A percentile compares a stretch with the other conserved stretches of the same genome.
Evolutionary conservation across 2,329 filamentous ascomycete species (phyloP).

Genomic region (Chalaropsis ovoidea): DNA sequence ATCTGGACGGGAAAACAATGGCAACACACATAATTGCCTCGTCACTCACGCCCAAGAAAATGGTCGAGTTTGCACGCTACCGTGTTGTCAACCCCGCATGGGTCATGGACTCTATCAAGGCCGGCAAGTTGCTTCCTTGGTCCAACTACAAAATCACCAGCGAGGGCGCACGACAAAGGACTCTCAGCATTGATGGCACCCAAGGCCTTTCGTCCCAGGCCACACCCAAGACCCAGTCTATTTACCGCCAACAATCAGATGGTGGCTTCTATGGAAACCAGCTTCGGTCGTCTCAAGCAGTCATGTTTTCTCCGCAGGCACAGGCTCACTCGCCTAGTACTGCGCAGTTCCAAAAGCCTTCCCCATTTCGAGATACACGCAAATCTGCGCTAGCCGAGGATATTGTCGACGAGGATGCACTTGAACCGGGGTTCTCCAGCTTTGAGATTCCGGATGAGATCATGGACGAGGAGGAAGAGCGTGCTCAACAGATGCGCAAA

Average conservation of each 20-base stretch:
- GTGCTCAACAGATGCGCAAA: neutral
- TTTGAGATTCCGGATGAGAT: slow-evolving; percentile 20
- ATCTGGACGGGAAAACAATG: slow-evolving; percentile 85
- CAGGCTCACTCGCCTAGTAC: neutral
- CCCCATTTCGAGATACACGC: neutral
- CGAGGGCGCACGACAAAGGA: slow-evolving; percentile 71
- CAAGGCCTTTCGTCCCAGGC: slow-evolving; percentile 56
- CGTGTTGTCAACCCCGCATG: slow-evolving; percentile 90
- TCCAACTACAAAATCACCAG: slow-evolving; percentile 72
- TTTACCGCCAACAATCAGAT: slow-evolving; percentile 73
- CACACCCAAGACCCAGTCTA: slow-evolving; percentile 45
- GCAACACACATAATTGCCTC: slow-evolving; percentile 95
- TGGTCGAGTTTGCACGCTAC: slow-evolving; percentile 75
- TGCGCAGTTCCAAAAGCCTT: slow-evolving; percentile 18
- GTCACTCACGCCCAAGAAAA: slow-evolving; percentile 82
- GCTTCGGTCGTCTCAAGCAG: slow-evolving; percentile 37
- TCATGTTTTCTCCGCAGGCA: neutral
- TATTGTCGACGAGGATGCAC: slow-evolving; percentile 24
- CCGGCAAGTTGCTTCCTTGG: slow-evolving; percentile 78
- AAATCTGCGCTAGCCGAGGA: slow-evolving; percentile 19
- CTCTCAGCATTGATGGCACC: slow-evolving; percentile 49
- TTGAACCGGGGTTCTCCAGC: slow-evolving; percentile 17
- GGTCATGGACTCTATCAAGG: slow-evolving; percentile 80
- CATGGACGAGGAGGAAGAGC: slow-evolving; percentile 14
- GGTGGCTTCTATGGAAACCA: slow-evolving; percentile 74